phyloP scores from a whole-genome alignment of 192 early-diverging fungal species.

The Entomortierella chlamydospora region DNA sequence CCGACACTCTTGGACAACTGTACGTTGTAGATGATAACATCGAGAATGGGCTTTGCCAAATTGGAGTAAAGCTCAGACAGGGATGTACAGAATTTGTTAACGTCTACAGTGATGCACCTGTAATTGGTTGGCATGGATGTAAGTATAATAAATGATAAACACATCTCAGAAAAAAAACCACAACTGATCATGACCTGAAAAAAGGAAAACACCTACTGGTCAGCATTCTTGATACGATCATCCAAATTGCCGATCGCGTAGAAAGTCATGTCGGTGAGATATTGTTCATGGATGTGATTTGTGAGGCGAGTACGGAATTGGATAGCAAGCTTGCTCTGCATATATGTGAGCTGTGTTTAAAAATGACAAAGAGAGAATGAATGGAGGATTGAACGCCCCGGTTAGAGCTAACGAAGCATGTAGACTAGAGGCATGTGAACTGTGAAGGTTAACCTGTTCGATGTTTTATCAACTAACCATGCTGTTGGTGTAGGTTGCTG shows the following conservation, averaged over 20 bases:
- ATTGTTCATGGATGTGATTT: conserved; percentile 86
- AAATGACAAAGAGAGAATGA: background rate
- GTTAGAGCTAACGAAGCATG: no score
- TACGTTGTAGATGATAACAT: conserved; percentile 92
- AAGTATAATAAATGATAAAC: background rate
- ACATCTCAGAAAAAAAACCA: background rate
- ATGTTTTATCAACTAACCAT: conserved; percentile 66
- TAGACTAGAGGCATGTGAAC: background rate
- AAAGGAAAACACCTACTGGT: conserved; percentile 69
- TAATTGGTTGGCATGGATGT: background rate
- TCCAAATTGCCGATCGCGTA: conserved; percentile 95
- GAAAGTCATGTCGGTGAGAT: conserved; percentile 91
- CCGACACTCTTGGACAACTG: conserved; percentile 90
- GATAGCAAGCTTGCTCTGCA: conserved; percentile 82
- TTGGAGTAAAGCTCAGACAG: conserved; percentile 92
- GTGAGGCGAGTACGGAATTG: conserved; percentile 90
- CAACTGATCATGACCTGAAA: background rate
- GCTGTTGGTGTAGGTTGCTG: conserved; percentile 96
- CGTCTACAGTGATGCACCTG: conserved; percentile 85
- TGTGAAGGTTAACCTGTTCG: no score
- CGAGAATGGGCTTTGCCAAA: conserved; percentile 94
- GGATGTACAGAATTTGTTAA: conserved; percentile 90
- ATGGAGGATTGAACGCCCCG: no score
- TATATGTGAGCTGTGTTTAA: conserved; percentile 68
- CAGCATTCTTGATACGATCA: conserved; percentile 90